phyloP scores from a whole-genome alignment of 1,284 basidiomycete genomes.

The Cystobasidium pallidum region DNA sequence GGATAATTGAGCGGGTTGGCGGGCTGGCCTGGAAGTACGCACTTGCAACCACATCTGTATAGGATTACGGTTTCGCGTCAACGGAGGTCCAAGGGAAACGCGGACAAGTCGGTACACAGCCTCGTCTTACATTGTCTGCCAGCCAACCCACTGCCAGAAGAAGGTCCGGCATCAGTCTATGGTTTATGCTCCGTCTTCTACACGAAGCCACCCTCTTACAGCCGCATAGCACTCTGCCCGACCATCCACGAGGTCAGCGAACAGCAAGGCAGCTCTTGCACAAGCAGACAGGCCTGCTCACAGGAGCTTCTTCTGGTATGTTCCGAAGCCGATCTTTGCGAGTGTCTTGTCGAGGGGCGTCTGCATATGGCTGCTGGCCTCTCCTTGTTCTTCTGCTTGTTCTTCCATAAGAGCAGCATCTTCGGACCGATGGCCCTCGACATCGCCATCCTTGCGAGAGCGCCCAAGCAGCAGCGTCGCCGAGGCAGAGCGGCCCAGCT shows the following conservation, averaged over 20 bases:
- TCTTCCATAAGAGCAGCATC: too few species aligned
- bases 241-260: conserved; percentile 1
- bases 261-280: conserved; percentile 74
- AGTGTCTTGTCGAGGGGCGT: conserved; percentile 49
- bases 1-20: too few species aligned
- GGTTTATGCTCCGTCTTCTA: conserved; percentile 43
- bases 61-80: conserved; percentile 3
- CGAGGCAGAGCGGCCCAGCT: conserved; percentile 31
- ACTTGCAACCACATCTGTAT: conserved; percentile 79
- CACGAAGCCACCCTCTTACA: conserved; percentile 56
- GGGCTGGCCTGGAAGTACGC: not conserved
- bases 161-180: conserved; percentile 2
- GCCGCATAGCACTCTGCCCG: conserved; percentile 57
- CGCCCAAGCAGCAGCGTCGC: conserved; percentile 25
- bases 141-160: conserved; percentile 68
- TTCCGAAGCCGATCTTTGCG: conserved; percentile 51
- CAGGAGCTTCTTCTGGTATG: conserved; percentile 48
- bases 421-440: not conserved
- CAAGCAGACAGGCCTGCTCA: conserved; percentile 19
- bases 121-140: conserved; percentile 73
- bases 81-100: conserved; percentile 18
- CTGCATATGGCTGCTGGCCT: conserved; percentile 4
- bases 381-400: not conserved
- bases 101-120: not conserved
- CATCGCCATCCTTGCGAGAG: not conserved